Percentiles rank a stretch among this genome's conserved stretches.
phyloP scores from a whole-genome alignment of 2,329 filamentous ascomycete species.

The Pestalotiopsis sp. region DNA sequence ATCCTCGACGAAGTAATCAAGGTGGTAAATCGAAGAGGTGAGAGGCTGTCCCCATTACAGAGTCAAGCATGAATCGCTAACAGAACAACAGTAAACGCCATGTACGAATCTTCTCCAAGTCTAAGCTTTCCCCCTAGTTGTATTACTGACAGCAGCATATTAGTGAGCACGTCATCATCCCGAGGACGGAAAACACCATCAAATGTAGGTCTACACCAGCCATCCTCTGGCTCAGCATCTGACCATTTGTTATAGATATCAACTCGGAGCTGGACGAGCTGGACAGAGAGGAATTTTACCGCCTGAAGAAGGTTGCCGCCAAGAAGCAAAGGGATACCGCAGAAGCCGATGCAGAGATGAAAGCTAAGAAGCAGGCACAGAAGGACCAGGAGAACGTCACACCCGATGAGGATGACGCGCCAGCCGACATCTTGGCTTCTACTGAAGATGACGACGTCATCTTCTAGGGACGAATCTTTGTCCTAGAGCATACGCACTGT shows the following conservation, averaged over 20 bases:
- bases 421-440: slow-evolving; percentile 71
- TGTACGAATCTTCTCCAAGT: slow-evolving; percentile 51
- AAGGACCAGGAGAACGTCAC: slow-evolving; percentile 40
- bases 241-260: slow-evolving; percentile 65
- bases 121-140: no score
- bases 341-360: slow-evolving; percentile 73
- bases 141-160: slow-evolving; percentile 27
- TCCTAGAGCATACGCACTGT: neutral
- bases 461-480: slow-evolving; percentile 54
- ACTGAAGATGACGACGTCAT: slow-evolving; percentile 85
- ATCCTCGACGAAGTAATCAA: slow-evolving; percentile 99
- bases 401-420: slow-evolving; percentile 43
- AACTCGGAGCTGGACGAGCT: slow-evolving; percentile 98
- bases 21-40: slow-evolving; percentile 93
- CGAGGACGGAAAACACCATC: slow-evolving; percentile 98
- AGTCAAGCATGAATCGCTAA: slow-evolving; percentile 4
- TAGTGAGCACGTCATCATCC: slow-evolving; percentile 93
- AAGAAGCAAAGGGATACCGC: slow-evolving; percentile 82
- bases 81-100: slow-evolving; percentile 75
- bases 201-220: slow-evolving; percentile 64
- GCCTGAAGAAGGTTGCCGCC: slow-evolving; percentile 89
- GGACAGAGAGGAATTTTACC: slow-evolving; percentile 97
- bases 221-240: neutral
- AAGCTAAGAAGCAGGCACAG: slow-evolving; percentile 65
- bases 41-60: slow-evolving; percentile 25